phyloP scores from a whole-genome alignment of 768 basidiomycete species.

The Suillus subluteus region DNA sequence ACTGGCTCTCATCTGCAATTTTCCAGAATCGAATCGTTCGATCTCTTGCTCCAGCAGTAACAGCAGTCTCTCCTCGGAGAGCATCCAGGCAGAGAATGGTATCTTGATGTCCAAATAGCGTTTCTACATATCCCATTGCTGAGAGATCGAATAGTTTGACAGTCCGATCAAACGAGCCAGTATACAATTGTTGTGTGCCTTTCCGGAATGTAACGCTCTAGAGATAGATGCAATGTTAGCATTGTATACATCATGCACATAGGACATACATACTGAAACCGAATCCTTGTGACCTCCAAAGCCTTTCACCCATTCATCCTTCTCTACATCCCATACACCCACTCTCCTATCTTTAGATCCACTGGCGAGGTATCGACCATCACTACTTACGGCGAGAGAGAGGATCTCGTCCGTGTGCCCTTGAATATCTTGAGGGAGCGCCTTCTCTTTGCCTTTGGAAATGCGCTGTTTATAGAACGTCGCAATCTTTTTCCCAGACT shows the following conservation, averaged over 20 bases:
- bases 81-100: slow-evolving; percentile 77
- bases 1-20: slow-evolving; percentile 90
- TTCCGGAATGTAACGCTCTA: slow-evolving; percentile 79
- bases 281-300: slow-evolving; percentile 79
- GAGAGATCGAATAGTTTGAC: slow-evolving; percentile 83
- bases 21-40: slow-evolving; percentile 96
- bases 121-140: slow-evolving; percentile 93
- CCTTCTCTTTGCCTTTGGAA: slow-evolving; percentile 63
- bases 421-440: slow-evolving; percentile 46
- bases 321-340: slow-evolving; percentile 85
- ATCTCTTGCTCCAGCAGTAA: slow-evolving; percentile 89
- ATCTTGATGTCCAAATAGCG: slow-evolving; percentile 97
- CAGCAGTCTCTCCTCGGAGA: slow-evolving; percentile 80
- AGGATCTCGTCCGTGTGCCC: slow-evolving; percentile 92
- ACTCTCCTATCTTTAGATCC: slow-evolving; percentile 84
- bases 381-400: slow-evolving; percentile 79
- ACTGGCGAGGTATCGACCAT: slow-evolving; percentile 85
- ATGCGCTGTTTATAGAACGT: slow-evolving; percentile 65
- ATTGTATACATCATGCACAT: slow-evolving; percentile 37
- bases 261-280: slow-evolving; percentile 59
- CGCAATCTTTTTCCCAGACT: slow-evolving; percentile 58
- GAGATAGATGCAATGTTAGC: slow-evolving; percentile 21
- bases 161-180: slow-evolving; percentile 84
- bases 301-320: slow-evolving; percentile 74
- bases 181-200: slow-evolving; percentile 68